These are phyloP conservation scores for Calophaca sinica DNA, from an alignment of 306 rosid species.

Conservation along the genomic window DNA sequence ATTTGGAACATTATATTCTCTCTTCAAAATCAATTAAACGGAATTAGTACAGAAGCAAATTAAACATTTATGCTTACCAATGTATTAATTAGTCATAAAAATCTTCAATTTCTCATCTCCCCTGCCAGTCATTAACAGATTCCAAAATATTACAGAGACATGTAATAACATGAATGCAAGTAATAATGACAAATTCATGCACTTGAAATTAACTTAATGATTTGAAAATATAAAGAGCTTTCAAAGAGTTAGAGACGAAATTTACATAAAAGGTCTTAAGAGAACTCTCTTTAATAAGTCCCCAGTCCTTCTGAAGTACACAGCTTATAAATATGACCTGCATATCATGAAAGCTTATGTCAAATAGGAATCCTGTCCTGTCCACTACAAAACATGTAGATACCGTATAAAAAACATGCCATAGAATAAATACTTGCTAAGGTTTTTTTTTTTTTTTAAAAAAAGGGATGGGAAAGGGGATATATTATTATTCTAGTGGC, in stretches of 20 bases:
- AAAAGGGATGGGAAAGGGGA: no score
- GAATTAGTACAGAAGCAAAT: no score
- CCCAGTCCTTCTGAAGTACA: conserved; percentile 68
- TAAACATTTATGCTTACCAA: no score
- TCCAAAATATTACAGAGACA: no score
- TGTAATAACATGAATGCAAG: conserved; percentile 4
- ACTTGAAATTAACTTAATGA: conserved; percentile 23
- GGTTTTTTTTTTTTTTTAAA: no score
- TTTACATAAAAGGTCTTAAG: conserved; percentile 69
- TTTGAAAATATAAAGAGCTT: not conserved
- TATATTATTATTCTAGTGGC: no score
- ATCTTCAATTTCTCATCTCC: no score
- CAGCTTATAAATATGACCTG: conserved; percentile 63
- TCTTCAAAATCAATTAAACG: no score
- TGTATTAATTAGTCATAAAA: no score
- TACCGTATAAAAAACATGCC: conserved; percentile 53
- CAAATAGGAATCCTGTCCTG: conserved; percentile 9
- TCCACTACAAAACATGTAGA: conserved; percentile 34
- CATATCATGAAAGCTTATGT: conserved; percentile 39
- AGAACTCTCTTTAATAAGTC: conserved; percentile 44
- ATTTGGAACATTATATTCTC: no score
- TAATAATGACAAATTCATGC: conserved; percentile 22
- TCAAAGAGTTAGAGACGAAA: conserved; percentile 23
- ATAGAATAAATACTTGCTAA: conserved; percentile 69
- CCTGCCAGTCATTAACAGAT: no score